Evolutionary conservation across 352 stramenopile genomes (phyloP).

Genomic region (Phytophthora lateralis): DNA sequence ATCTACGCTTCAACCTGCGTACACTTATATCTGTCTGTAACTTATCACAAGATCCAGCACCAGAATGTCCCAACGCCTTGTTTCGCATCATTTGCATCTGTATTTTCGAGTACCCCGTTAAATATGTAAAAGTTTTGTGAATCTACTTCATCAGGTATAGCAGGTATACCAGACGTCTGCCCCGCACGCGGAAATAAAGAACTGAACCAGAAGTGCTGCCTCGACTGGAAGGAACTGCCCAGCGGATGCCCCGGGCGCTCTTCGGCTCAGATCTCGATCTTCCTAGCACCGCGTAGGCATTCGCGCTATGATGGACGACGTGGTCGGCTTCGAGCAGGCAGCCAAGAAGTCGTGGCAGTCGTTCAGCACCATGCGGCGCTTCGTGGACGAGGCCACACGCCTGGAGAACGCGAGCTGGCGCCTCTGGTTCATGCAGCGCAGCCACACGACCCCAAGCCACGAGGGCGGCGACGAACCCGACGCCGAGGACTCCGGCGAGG

Average conservation of each 20-base stretch:
- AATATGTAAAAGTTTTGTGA: too few relatives aligned
- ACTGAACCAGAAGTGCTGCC: conserved; percentile 29
- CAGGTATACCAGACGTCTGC: neutral
- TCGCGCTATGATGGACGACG: conserved; percentile 43
- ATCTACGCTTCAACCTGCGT: neutral
- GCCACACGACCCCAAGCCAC: conserved; percentile 3
- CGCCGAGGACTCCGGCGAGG: conserved; percentile 29
- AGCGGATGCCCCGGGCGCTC: conserved; percentile 18
- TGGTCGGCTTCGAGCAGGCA: conserved; percentile 63
- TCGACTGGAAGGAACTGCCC: conserved; percentile 9
- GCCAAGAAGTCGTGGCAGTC: conserved; percentile 89
- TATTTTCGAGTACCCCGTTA: neutral
- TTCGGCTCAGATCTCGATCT: conserved; percentile 25
- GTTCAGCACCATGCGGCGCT: conserved; percentile 88
- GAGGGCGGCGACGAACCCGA: conserved; percentile 28
- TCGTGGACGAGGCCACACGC: conserved; percentile 78
- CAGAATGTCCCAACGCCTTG: neutral
- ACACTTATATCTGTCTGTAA: conserved; percentile 2
- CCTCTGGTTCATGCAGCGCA: conserved; percentile 78
- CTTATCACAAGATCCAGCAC: neutral
- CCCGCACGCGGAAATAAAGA: neutral
- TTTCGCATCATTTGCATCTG: neutral
- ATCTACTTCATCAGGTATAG: neutral
- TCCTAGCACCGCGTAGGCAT: conserved; percentile 5
- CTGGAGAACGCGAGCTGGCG: conserved; percentile 88